phyloP scores from a whole-genome alignment of 164 flowering plant genomes.

The Annona cherimola region DNA sequence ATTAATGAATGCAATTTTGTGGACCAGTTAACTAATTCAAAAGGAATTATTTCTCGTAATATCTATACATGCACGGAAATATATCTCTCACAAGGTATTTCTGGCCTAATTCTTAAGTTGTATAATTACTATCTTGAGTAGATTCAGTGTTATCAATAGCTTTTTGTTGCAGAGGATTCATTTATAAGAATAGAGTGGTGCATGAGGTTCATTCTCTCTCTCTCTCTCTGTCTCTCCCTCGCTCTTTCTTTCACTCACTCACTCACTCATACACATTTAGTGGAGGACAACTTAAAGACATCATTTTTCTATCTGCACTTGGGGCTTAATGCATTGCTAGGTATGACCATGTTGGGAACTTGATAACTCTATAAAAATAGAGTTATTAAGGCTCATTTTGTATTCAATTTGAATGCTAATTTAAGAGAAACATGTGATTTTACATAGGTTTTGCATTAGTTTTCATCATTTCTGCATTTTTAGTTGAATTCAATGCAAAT shows the following conservation, averaged over 20 bases:
- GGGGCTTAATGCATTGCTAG: constrained; percentile 92
- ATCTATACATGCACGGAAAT: too few species aligned
- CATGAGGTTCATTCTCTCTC: constrained; percentile 39
- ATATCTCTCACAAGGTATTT: too few species aligned
- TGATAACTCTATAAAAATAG: too few species aligned
- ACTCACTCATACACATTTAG: neutral
- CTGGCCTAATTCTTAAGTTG: too few species aligned
- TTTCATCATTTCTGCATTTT: too few species aligned
- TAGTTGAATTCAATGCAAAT: too few species aligned
- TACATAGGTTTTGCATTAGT: too few species aligned
- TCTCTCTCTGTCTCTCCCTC: neutral
- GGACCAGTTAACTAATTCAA: neutral
- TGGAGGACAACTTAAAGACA: neutral
- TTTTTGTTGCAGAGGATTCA: constrained; percentile 74
- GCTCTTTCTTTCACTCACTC: too few species aligned
- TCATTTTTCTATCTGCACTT: constrained; percentile 40
- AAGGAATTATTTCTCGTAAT: neutral
- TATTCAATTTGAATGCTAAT: too few species aligned
- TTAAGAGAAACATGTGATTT: too few species aligned
- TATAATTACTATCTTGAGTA: constrained; percentile 18
- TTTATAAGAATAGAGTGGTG: constrained; percentile 64
- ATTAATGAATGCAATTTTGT: neutral
- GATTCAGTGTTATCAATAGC: constrained; percentile 57
- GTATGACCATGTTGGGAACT: constrained; percentile 41
- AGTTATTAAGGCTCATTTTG: too few species aligned